These are phyloP conservation scores for Acanthamoeba lenticulata DNA, from an alignment of 208 protist genomes.

Conservation along the genomic window DNA sequence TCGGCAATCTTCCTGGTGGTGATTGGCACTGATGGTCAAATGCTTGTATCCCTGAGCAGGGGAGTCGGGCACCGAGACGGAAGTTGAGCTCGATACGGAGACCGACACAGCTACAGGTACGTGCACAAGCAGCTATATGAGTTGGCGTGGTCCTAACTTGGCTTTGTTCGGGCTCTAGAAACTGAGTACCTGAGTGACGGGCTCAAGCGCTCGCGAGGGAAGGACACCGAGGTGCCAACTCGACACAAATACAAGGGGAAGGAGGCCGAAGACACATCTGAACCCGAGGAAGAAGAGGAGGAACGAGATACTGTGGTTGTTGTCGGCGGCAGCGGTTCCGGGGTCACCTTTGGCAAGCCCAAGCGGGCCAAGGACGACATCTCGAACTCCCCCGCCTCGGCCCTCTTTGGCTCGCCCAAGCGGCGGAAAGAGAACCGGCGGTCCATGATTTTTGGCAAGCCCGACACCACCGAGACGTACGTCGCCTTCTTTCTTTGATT, in stretches of 20 bases:
- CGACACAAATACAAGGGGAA: not conserved
- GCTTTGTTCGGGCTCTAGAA: not conserved
- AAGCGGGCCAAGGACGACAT: not conserved
- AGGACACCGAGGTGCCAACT: not conserved
- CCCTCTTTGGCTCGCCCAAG: not conserved
- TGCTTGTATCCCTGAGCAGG: too few species aligned
- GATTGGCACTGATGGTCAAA: too few species aligned
- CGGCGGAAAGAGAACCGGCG: not conserved
- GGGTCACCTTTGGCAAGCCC: too few species aligned
- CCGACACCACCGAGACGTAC: not conserved
- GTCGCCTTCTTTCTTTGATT: too few species aligned
- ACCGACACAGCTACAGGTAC: not conserved
- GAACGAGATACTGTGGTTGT: too few species aligned
- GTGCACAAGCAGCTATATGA: too few species aligned
- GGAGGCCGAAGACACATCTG: not conserved
- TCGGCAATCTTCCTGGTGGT: too few species aligned
- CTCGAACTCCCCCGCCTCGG: not conserved
- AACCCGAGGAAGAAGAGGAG: not conserved
- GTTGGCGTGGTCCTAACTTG: not conserved
- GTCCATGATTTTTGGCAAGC: not conserved
- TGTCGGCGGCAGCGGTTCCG: too few species aligned
- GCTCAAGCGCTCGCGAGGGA: not conserved
- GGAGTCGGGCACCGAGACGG: not conserved
- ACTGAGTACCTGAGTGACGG: not conserved
- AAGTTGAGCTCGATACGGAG: not conserved